Base-by-base conservation (phyloP, 1,284 basidiomycete genomes). In the Microstroma glucosiphilum region DNA sequence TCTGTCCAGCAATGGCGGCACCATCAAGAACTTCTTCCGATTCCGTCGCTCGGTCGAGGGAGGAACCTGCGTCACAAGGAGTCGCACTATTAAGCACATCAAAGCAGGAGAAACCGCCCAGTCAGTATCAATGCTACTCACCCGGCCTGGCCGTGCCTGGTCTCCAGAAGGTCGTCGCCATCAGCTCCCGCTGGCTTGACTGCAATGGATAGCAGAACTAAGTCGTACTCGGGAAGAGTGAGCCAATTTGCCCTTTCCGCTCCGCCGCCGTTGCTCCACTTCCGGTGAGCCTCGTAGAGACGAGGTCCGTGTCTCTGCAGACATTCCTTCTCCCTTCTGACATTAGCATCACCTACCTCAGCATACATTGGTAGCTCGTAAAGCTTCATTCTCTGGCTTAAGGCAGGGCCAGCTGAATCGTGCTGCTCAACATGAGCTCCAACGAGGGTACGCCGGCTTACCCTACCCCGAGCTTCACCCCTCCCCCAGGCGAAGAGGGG, bases 41-140 rank as follows among this genome's bases (percentile, higher is more conserved):
- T 75, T 91, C 89, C 4, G 87, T 84, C 30, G 87, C 86, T 69
- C 92, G 85, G 81, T 97, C 93, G 48, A 96, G 84, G 25, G 86
- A 86, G 75, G 89, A 92, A 17, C 82, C 82, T 82, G 64, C 9
- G 42, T 17, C 6, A 19, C 54, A 41, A 11, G 55, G 59, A 40
- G 42, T 37, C 30, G 30, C 30, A 37, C 30, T n/a, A n/a, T n/a
- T n/a, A n/a, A n/a, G n/a, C 26, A 40, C 19, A 40, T 21, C 3
- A 55, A 17, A 51, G 56, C 21, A 63, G 13, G 15, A 19, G 17
- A 26, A 2, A 30, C 41, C 11, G 30, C 30, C 30, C 30, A 37
- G 30, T 37, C 30, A 3, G 30, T 37, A 37, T 37, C 4, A 37
- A 37, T 9, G 30, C 30, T 17, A 68, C 65, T 59, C 62, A 56